Evolutionary conservation across 2,329 filamentous ascomycete species (phyloP).

Genomic region (Ilyonectria mors-panacis): DNA sequence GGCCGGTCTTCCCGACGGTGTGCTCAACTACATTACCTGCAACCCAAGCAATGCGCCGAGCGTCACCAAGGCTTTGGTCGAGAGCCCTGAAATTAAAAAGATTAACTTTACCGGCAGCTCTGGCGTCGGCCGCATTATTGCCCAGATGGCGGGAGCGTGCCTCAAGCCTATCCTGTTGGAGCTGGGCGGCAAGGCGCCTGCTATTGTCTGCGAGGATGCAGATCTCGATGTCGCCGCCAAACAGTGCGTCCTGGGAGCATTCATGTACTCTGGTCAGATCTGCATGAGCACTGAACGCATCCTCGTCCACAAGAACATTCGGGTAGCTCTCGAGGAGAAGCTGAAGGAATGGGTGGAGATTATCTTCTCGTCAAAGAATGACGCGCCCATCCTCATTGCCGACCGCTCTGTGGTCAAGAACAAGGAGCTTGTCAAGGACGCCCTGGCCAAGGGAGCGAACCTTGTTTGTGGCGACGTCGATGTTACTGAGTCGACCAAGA

Average conservation of each 20-base stretch:
- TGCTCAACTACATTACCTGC: conserved; percentile 56
- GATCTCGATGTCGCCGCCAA: conserved; percentile 59
- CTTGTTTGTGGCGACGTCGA: conserved; percentile 57
- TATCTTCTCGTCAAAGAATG: conserved; percentile 15
- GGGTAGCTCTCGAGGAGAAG: conserved; percentile 12
- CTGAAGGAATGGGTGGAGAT: conserved; percentile 19
- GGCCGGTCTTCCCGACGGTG: conserved; percentile 59
- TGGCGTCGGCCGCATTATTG: conserved; percentile 59
- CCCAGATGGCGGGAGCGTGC: conserved; percentile 52
- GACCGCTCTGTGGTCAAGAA: conserved; percentile 32
- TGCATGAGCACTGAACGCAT: conserved; percentile 77
- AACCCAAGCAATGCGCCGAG: conserved; percentile 51
- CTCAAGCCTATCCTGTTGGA: conserved; percentile 64
- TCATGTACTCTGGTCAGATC: conserved; percentile 79
- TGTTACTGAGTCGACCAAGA: conserved; percentile 47
- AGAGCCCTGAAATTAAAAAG: conserved; percentile 42
- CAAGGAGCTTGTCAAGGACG: conserved; percentile 67
- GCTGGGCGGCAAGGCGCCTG: conserved; percentile 63
- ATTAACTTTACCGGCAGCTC: conserved; percentile 35
- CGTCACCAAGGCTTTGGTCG: conserved; percentile 55
- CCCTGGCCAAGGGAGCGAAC: conserved; percentile 75
- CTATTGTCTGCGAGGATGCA: conserved; percentile 61
- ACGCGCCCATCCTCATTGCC: conserved; percentile 25
- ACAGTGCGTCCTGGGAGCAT: conserved; percentile 43
- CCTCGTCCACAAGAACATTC: conserved; percentile 63